Conservation (phyloP, 2,329 filamentous ascomycete species). For the Aureobasidium leucospermi region DNA sequence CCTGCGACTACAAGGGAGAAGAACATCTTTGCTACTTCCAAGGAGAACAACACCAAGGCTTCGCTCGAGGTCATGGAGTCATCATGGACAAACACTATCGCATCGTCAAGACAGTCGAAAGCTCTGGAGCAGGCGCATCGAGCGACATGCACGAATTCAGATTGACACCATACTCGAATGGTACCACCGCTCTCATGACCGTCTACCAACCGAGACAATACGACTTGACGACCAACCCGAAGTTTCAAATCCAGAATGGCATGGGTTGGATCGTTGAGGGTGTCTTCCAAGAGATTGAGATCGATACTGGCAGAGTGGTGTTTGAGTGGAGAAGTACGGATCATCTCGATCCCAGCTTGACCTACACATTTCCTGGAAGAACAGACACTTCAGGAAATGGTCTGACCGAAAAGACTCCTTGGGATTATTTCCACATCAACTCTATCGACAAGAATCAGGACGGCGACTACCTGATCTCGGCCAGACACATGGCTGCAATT, state of each 20-base stretch:
- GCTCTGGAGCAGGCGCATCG: slow-evolving; percentile 31
- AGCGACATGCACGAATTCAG: slow-evolving; percentile 49
- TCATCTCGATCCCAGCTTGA: slow-evolving; percentile 46
- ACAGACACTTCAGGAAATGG: slow-evolving; percentile 41
- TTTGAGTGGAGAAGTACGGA: slow-evolving; percentile 55
- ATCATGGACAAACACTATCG: slow-evolving; percentile 46
- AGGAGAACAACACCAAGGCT: slow-evolving; percentile 45
- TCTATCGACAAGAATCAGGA: slow-evolving; percentile 44
- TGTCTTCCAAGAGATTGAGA: slow-evolving; percentile 49
- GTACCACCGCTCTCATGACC: slow-evolving; percentile 33
- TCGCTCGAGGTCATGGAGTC: slow-evolving; percentile 44
- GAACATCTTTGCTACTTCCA: slow-evolving; percentile 48
- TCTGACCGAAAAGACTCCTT: slow-evolving; percentile 38
- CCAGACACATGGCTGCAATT: slow-evolving; percentile 38
- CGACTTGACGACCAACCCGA: slow-evolving; percentile 37
- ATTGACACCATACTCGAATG: slow-evolving; percentile 36
- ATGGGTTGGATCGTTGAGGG: slow-evolving; percentile 47
- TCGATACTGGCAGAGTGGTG: slow-evolving; percentile 47
- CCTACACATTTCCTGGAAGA: slow-evolving; percentile 37
- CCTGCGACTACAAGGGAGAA: slow-evolving; percentile 41
- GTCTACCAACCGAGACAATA: slow-evolving; percentile 34
- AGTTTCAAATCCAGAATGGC: slow-evolving; percentile 32
- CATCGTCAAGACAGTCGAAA: slow-evolving; percentile 40
- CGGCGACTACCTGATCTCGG: slow-evolving; percentile 44
- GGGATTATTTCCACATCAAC: slow-evolving; percentile 51